A percentile compares a stretch with the other conserved stretches of the same genome.
Conservation (phyloP, 257 asterid genomes). For the Solanum okadae region DNA sequence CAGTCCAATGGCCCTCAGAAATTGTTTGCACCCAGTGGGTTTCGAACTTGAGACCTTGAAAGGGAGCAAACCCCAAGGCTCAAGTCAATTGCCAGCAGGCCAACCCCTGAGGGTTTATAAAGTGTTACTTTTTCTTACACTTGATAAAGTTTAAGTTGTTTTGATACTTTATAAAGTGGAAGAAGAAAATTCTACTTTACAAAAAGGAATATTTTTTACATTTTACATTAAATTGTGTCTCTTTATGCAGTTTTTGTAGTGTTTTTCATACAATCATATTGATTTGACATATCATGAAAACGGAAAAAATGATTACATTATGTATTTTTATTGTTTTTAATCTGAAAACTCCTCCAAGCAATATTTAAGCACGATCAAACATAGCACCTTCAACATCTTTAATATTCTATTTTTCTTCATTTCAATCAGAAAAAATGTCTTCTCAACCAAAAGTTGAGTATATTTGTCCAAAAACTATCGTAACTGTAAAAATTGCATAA, state of each 20-base stretch:
- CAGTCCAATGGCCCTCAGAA: no score
- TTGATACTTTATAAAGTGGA: not conserved
- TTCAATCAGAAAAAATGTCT: not conserved
- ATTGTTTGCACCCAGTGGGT: no score
- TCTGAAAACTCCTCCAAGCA: not conserved
- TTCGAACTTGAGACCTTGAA: no score
- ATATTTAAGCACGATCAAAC: not conserved
- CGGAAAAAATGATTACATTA: not conserved
- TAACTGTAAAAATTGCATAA: not conserved
- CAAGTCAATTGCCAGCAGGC: no score
- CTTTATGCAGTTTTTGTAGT: not conserved
- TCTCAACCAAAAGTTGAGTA: not conserved
- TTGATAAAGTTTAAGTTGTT: not conserved
- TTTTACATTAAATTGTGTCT: not conserved
- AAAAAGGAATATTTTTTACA: not conserved
- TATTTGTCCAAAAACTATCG: not conserved
- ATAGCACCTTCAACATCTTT: not conserved
- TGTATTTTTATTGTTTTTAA: not conserved
- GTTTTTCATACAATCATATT: no score
- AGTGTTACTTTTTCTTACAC: not conserved
- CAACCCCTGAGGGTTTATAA: no score
- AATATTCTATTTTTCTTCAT: not conserved
- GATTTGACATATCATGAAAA: not conserved
- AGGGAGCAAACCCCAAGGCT: no score
- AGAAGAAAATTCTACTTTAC: not conserved